Evolutionary conservation across 768 basidiomycete species (phyloP).

Genomic region (Lactifluus echinatus): DNA sequence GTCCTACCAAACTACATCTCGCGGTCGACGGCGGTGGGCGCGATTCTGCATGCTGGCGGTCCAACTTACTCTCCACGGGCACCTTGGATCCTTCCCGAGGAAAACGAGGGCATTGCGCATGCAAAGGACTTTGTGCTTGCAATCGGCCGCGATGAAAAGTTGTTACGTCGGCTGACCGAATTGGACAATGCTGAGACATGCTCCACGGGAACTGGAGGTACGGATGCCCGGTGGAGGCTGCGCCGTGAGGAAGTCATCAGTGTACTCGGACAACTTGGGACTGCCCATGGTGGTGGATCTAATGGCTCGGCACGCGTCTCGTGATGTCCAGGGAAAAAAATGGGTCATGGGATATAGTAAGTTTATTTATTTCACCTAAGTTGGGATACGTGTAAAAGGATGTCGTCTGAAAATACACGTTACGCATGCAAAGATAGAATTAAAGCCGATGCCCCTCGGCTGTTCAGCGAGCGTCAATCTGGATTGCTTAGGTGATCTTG

Average conservation of each 20-base stretch:
- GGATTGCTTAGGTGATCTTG: too few species aligned
- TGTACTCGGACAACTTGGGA: conserved; percentile 30
- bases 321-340: too few species aligned
- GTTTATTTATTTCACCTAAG: too few species aligned
- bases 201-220: conserved; percentile 62
- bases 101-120: conserved; percentile 32
- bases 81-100: conserved; percentile 29
- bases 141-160: conserved; percentile 68
- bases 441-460: too few species aligned
- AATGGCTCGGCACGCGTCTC: background rate
- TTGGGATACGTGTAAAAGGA: too few species aligned
- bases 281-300: background rate
- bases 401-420: too few species aligned
- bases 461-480: too few species aligned
- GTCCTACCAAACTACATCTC: conserved; percentile 78
- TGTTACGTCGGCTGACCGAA: conserved; percentile 68
- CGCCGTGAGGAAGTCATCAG: conserved; percentile 30
- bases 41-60: conserved; percentile 62
- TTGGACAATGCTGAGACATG: conserved; percentile 62
- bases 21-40: conserved; percentile 73
- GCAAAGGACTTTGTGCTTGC: conserved; percentile 48
- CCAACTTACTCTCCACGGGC: conserved; percentile 34
- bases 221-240: conserved; percentile 67
- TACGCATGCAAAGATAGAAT: too few species aligned
- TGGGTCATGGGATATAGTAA: too few species aligned